A percentile compares a stretch with the other conserved stretches of the same genome.
Evolutionary conservation across 805 yeast genomes (phyloP).

Genomic region (Yarrowia porcina): DNA sequence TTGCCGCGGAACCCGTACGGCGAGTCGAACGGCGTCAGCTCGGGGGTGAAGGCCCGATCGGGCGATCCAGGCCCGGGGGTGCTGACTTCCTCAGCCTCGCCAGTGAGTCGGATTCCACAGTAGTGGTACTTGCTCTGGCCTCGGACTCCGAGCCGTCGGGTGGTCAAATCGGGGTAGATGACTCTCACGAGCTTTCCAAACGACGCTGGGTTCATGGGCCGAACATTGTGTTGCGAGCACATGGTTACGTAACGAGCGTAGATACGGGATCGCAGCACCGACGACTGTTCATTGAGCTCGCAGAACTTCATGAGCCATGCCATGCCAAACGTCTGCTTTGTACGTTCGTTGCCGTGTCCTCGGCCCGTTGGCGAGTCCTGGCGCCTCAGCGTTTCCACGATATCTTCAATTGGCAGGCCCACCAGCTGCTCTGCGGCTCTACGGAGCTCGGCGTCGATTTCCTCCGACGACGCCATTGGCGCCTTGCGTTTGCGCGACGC

Average conservation of each 20-base stretch:
- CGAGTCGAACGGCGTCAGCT: conserved; percentile 25
- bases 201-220: conserved; percentile 69
- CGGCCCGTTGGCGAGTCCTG: conserved; percentile 26
- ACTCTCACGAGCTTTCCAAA: conserved; percentile 71
- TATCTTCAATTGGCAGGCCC: conserved; percentile 28
- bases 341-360: conserved; percentile 34
- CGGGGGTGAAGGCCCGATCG: conserved; percentile 19
- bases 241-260: conserved; percentile 61
- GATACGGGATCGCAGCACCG: conserved; percentile 63
- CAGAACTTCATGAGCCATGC: conserved; percentile 73
- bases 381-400: conserved; percentile 29
- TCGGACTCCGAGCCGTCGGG: conserved; percentile 76
- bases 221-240: conserved; percentile 53
- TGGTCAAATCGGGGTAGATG: conserved; percentile 61
- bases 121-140: conserved; percentile 84
- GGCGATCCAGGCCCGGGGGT: conserved; percentile 15
- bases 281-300: conserved; percentile 47
- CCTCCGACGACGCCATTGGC: conserved; percentile 26
- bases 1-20: conserved; percentile 19
- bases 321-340: conserved; percentile 71
- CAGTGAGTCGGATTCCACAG: conserved; percentile 61
- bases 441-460: conserved; percentile 28
- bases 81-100: conserved; percentile 33
- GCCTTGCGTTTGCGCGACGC: conserved; percentile 20
- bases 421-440: conserved; percentile 27